These are phyloP conservation scores for Abrus pulchellus DNA, from an alignment of 306 rosid genomes.

Conservation along the genomic window DNA sequence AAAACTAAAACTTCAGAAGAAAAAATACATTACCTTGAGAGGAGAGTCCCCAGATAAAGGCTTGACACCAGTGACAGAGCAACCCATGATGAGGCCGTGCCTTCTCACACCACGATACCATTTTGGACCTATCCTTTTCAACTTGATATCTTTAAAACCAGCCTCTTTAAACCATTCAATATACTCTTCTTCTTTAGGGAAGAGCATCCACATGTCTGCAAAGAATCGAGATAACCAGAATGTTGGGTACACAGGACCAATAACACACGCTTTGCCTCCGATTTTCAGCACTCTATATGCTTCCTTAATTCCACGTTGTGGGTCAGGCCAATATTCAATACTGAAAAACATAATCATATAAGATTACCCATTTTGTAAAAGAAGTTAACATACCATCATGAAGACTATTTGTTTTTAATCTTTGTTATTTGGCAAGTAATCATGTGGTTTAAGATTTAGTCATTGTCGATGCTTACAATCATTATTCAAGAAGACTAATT, in stretches of 20 bases:
- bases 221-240: conserved; percentile 29
- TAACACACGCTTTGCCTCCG: conserved; percentile 14
- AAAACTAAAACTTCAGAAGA: conserved; percentile 1
- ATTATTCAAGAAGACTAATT: conserved; percentile 4
- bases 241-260: conserved; percentile 34
- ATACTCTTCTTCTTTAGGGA: conserved; percentile 32
- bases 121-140: conserved; percentile 35
- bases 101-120: conserved; percentile 31
- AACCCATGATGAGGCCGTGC: conserved; percentile 85
- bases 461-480: neutral
- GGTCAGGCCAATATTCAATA: conserved; percentile 34
- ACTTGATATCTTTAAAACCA: conserved; percentile 26
- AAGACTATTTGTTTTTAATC: neutral
- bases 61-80: conserved; percentile 84
- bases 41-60: conserved; percentile 83
- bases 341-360: conserved; percentile 4
- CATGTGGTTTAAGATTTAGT: conserved; percentile 9
- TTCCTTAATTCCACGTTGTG: conserved; percentile 27
- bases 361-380: conserved; percentile 23
- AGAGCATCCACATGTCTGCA: conserved; percentile 33
- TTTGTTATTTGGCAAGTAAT: neutral
- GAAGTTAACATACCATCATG: neutral
- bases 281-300: conserved; percentile 31
- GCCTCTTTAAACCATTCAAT: conserved; percentile 31
- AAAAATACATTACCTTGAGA: conserved; percentile 11